Evolutionary conservation across 306 rosid genomes (phyloP), one percentile per base, ranked within the genome.

Genomic region (Vigna radiata): DNA sequence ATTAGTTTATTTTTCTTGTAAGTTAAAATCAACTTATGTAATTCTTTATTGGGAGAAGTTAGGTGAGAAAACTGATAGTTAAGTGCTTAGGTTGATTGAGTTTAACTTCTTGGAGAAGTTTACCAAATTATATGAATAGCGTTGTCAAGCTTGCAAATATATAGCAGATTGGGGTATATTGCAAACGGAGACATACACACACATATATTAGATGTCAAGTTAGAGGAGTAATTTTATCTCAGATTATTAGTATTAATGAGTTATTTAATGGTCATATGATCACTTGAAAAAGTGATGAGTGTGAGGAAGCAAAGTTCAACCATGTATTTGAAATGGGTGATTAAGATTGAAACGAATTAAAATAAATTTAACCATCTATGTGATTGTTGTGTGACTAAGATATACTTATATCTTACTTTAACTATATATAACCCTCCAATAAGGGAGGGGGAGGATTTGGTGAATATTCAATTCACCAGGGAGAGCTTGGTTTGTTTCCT

Each of bases 401-500:
- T 11, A 23, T 23, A 18, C 5, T 53, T 27, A 27, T 53, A 2
- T 53, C 13, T 9, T 15, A 56, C 36, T 6, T 56, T 23, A 33
- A 10, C 36, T 56, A 23, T 19, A 56, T 23, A 21, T 23, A 8
- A 23, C 36, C 36, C 8, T 18, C 27, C 0, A 6, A 56, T 56
- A 1, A 11, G 59, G 13, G 13, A 18, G 27, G 76, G 4, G 23
- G 8, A 60, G 11, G 43, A 21, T 25, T 70, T 77, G 75, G 12
- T 73, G 21, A 25, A 21, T 46, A 56, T 62, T 2, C 11, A 1
- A 13, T 25, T 59, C 3, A 43, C 44, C 25, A 17, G 59, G 17
- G 56, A 63, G 59, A 54, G 58, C 72, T 74, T 58, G 66, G 54
- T 70, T 74, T 55, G 19, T 33, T 43, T 77, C 6, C 10, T 50